Percentiles rank a stretch among this genome's conserved stretches.
Conservation (phyloP, 108 stramenopile genomes). For the Mediolabrus comicus region DNA sequence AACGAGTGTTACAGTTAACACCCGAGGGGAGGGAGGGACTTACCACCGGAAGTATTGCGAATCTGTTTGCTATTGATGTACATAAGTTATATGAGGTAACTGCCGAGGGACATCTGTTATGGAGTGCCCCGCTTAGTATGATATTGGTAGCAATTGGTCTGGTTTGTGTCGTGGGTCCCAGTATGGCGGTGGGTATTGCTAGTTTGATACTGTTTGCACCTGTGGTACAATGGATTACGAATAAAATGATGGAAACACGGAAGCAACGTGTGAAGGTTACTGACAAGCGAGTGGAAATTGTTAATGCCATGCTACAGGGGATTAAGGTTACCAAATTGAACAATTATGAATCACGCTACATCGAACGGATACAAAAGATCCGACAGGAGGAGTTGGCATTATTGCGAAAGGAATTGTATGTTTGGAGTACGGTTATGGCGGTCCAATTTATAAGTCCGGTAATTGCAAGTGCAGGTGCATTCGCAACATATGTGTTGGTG, state of each 20-base stretch:
- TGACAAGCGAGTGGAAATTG: conserved; percentile 74
- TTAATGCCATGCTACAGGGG: conserved; percentile 70
- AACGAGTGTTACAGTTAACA: conserved; percentile 57
- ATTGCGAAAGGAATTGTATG: conserved; percentile 60
- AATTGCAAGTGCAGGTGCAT: conserved; percentile 71
- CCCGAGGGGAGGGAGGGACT: conserved; percentile 59
- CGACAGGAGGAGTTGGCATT: conserved; percentile 56
- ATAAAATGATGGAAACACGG: conserved; percentile 64
- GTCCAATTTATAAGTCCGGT: conserved; percentile 73
- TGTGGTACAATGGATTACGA: conserved; percentile 54
- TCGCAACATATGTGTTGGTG: conserved; percentile 61
- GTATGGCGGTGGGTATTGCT: conserved; percentile 69
- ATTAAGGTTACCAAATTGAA: conserved; percentile 79
- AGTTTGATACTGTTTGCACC: conserved; percentile 71
- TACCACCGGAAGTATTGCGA: conserved; percentile 73
- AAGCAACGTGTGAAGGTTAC: conserved; percentile 58
- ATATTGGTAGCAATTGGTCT: conserved; percentile 70
- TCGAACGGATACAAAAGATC: conserved; percentile 41
- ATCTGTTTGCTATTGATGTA: conserved; percentile 79
- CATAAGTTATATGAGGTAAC: conserved; percentile 84
- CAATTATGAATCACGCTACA: conserved; percentile 68
- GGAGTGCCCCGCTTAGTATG: conserved; percentile 81
- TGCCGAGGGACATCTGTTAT: conserved; percentile 85
- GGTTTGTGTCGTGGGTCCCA: conserved; percentile 62
- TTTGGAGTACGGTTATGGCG: conserved; percentile 70